These are phyloP conservation scores for Rubus idaeus DNA, from an alignment of 306 rosid species.

Conservation along the genomic window DNA sequence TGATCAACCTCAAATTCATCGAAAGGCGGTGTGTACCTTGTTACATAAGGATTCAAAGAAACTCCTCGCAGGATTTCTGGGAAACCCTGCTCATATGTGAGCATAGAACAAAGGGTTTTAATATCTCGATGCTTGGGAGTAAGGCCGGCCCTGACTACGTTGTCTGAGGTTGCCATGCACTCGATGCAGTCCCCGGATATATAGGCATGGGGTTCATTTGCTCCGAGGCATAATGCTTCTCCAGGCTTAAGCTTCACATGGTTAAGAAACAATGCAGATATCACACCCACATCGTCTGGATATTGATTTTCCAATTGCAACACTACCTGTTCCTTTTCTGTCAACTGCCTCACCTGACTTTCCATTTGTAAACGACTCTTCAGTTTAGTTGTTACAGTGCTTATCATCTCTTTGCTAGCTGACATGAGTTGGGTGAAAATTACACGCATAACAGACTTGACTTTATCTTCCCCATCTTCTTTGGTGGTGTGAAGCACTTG, in stretches of 20 bases:
- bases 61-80: neutral
- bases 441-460: neutral
- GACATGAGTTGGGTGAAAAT: slow-evolving; percentile 1
- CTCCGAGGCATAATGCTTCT: slow-evolving; percentile 1
- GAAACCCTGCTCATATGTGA: neutral
- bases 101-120: neutral
- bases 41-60: neutral
- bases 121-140: slow-evolving; percentile 2
- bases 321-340: neutral
- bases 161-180: slow-evolving; percentile 5
- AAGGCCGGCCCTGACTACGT: neutral
- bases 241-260: neutral
- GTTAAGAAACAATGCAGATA: neutral
- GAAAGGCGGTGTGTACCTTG: neutral
- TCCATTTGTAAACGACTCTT: neutral
- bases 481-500: neutral
- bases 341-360: slow-evolving; percentile 2
- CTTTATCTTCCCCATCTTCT: neutral
- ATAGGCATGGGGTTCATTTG: slow-evolving; percentile 4
- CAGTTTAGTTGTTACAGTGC: neutral
- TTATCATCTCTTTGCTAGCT: neutral
- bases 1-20: slow-evolving; percentile 3
- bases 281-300: neutral
- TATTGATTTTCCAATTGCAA: neutral
- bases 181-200: neutral